Evolutionary conservation across 805 yeast species (phyloP), one percentile per base, ranked within the genome.

Genomic region (Dipodascus geniculatus): DNA sequence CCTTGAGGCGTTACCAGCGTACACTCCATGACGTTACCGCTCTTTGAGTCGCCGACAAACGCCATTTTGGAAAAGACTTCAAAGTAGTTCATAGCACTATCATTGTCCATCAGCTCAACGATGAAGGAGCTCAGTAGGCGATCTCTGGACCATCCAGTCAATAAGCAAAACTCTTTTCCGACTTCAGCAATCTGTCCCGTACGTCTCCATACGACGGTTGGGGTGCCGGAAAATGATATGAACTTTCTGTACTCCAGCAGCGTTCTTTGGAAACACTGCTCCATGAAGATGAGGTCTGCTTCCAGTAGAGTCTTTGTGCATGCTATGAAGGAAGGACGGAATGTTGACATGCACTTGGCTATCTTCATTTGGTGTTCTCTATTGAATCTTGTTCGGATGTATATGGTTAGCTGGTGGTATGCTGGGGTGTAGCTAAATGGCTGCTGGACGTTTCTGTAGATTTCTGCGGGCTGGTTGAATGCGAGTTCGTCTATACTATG

Each of bases 101-200:
- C 75, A 68, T 90, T 96, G 66, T 91, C 97, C 77, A 91, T 78
- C 28, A 90, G 72, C 64, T 89, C 96, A 6, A 79, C 77, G 4
- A 68, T 60, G 54, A 66, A 65, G 48, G 60, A 59, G 20, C 62
- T 64, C 52, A 89, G 67, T 24, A 91, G 68, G 56, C 82, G 83
- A 31, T 81, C 84, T 60, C 78, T 77, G 3, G 82, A 71, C 97
- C 97, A 91, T 1, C 98, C 97, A 0, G 97, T 88, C 19, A 91
- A 71, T 17, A 87, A 79, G 60, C 93, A 83, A 65, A 91, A 91
- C 67, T 91, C 98, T 59, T 86, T 86, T n/a, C 95, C 95, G 2
- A 90, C 95, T 56, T 90, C 91, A 0, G 96, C 93, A 11, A 91
- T 85, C 66, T 91, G 96, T 6, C 96, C 96, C 1, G 96, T 89